Evolutionary conservation across 257 asterid genomes (phyloP).

Genomic region (Nicotiana otophora): DNA sequence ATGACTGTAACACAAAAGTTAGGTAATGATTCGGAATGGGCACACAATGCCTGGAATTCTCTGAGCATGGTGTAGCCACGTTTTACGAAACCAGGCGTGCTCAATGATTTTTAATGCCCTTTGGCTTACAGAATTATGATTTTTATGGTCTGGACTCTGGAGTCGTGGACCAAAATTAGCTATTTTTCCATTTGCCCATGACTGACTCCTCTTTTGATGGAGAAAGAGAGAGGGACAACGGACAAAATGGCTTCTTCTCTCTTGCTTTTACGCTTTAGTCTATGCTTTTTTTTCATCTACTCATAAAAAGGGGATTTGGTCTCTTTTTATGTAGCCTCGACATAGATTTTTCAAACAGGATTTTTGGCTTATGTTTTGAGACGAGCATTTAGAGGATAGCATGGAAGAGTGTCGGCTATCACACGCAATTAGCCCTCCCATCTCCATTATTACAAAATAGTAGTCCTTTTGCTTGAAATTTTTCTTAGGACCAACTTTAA

Average conservation of each 20-base stretch:
- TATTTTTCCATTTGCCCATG: not conserved
- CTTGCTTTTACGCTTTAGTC: not conserved
- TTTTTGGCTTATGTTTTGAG: slow-evolving; percentile 14
- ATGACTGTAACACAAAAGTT: not conserved
- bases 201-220: not conserved
- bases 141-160: not conserved
- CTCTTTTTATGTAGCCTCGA: slow-evolving; percentile 9
- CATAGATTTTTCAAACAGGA: slow-evolving; percentile 11
- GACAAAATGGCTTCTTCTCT: not conserved
- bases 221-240: not conserved
- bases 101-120: slow-evolving; percentile 33
- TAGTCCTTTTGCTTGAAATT: not conserved
- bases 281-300: not conserved
- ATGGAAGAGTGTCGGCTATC: slow-evolving; percentile 25
- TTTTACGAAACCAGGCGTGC: slow-evolving; percentile 37
- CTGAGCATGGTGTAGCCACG: slow-evolving; percentile 39
- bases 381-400: slow-evolving; percentile 10
- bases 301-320: not conserved
- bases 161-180: slow-evolving; percentile 4
- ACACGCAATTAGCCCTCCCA: no score
- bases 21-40: slow-evolving; percentile 15
- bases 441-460: not conserved
- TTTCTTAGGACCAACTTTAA: not conserved
- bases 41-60: slow-evolving; percentile 13
- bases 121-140: not conserved